phyloP scores from a whole-genome alignment of 768 basidiomycete species.

The Floccularia luteovirens region DNA sequence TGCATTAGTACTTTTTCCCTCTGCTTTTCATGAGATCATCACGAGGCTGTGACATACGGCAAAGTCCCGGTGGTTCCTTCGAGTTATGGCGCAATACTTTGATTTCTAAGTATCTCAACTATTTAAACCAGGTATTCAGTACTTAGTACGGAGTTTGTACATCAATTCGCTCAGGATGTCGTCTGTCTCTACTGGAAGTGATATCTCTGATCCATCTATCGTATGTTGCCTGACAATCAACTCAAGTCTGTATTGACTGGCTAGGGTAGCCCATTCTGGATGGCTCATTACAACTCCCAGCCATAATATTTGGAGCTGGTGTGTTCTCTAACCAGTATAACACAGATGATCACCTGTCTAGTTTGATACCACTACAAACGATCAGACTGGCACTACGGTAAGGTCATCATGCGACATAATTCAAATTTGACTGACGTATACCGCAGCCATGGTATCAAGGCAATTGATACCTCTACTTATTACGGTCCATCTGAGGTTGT shows the following conservation, averaged over 20 bases:
- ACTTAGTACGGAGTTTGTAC: too few relatives aligned
- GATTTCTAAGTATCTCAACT: too few relatives aligned
- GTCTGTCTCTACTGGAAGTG: too few relatives aligned
- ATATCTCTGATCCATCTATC: constrained; percentile 3
- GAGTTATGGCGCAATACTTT: constrained; percentile 7
- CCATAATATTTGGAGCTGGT: constrained; percentile 66
- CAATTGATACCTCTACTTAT: constrained; percentile 78
- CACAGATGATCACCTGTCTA: constrained; percentile 44
- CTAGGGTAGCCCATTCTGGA: too few relatives aligned
- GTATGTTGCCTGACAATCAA: constrained; percentile 1
- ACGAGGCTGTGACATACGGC: too few relatives aligned
- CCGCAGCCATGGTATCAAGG: constrained; percentile 67
- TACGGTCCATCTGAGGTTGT: constrained; percentile 79
- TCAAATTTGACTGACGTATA: neutral
- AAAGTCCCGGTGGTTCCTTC: too few relatives aligned
- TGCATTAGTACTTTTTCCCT: constrained; percentile 8
- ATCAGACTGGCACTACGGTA: constrained; percentile 75
- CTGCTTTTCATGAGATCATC: constrained; percentile 9
- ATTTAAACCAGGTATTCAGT: too few relatives aligned
- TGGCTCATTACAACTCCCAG: constrained; percentile 29
- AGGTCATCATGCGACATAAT: constrained; percentile 10
- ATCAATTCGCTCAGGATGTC: too few relatives aligned
- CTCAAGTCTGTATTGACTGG: constrained; percentile 14
- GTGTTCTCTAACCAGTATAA: constrained; percentile 67
- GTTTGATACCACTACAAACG: constrained; percentile 53